These are phyloP conservation scores for Rhodotorula sp. DNA, from an alignment of 1,284 basidiomycete genomes.

Conservation along the genomic window DNA sequence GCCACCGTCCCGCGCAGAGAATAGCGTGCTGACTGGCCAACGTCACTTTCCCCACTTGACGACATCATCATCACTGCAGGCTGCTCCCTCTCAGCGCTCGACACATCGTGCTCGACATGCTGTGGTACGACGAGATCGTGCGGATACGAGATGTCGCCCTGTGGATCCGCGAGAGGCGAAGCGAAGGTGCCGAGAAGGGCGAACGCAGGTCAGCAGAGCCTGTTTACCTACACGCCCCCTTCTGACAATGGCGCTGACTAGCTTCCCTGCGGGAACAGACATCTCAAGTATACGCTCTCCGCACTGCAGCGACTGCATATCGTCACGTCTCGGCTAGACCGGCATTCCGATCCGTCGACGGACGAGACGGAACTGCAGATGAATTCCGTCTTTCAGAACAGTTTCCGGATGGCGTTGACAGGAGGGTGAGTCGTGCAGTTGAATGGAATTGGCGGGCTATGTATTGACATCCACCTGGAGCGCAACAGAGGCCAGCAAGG, in stretches of 20 bases:
- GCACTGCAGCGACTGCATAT: constrained; percentile 73
- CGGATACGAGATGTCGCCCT: constrained; percentile 65
- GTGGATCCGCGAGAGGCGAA: constrained; percentile 62
- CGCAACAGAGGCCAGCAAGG: constrained; percentile 71
- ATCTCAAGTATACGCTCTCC: constrained; percentile 67
- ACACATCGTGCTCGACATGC: constrained; percentile 83
- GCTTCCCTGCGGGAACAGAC: constrained; percentile 52
- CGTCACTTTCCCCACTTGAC: not conserved
- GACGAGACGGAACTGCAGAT: constrained; percentile 55
- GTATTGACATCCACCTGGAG: not conserved
- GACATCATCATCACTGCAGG: constrained; percentile 46
- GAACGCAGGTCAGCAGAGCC: constrained; percentile 56
- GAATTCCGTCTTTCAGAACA: constrained; percentile 71
- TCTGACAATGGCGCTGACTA: not conserved
- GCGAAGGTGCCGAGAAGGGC: constrained; percentile 59
- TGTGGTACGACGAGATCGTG: constrained; percentile 85
- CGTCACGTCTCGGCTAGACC: constrained; percentile 55
- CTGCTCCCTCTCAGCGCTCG: constrained; percentile 80
- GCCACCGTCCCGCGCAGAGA: too few species aligned
- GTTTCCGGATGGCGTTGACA: constrained; percentile 63
- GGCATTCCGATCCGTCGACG: constrained; percentile 28
- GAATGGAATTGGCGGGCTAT: not conserved
- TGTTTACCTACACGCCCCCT: constrained; percentile 5
- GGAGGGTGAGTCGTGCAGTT: constrained; percentile 66
- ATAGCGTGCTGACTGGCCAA: not conserved